Evolutionary conservation across 257 asterid species (phyloP), one percentile per base, ranked within the genome.

Genomic region (Catharanthus roseus): DNA sequence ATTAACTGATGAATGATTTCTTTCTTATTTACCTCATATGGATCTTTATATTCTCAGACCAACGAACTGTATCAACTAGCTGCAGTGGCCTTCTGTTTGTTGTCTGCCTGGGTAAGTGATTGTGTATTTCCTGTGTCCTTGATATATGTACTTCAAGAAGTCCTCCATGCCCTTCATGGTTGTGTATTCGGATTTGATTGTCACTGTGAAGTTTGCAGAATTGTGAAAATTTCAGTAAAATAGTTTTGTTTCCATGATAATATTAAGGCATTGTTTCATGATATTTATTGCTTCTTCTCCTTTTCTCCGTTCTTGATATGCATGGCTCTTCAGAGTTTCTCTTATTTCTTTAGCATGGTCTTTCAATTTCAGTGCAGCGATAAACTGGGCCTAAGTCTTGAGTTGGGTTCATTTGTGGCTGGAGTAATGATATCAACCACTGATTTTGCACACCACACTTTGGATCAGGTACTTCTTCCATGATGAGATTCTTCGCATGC

Each of bases 341-440:
- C 31, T 60, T 67, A 18, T 71, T 73, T 50, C 50, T 72, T 61
- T 76, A 56, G 72, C 29, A 58, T 61, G 53, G 73, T 72, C 54
- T 74, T 79, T 51, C 62, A 70, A 72, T 63, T 89, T 81, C 96
- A 92, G 97, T 89, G 96, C 96, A 92, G 97, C 77, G 97, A 92
- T 79, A 92, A 92, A 85, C 86, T 92, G 72, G 97, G 97, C 45
- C 96, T 92, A 51, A 92, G 97, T 84, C 96, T 92, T 56, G 97
- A 92, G 76, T 75, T 92, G 86, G 97, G 97, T 74, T 89, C 96
- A 57, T 92, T 92, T 79, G 93, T 81, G 31, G 97, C 97, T 77
- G 97, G 97, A 50, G 90, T 92, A 74, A 92, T 92, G 97, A 86
- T 92, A 80, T 88, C 97, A 55, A 89, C 96, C 69, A 89, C 97